These are phyloP conservation scores for Lactuca saligna DNA, from an alignment of 129 eudicot genomes.

Conservation along the genomic window DNA sequence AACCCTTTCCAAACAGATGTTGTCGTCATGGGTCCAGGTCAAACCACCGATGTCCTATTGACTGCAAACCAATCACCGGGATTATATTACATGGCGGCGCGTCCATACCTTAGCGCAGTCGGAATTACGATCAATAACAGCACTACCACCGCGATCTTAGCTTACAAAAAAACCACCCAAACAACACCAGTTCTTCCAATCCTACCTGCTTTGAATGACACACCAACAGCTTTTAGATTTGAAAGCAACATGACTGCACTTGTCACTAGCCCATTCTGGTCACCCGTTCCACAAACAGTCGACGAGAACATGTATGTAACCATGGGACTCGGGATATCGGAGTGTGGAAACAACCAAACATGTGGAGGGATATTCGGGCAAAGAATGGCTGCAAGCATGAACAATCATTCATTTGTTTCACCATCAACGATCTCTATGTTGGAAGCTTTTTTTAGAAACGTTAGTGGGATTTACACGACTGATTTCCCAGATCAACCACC, in stretches of 20 bases:
- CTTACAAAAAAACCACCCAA: slow-evolving; percentile 27
- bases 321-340: slow-evolving; percentile 54
- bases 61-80: slow-evolving; percentile 56
- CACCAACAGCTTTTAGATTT: slow-evolving; percentile 46
- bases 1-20: slow-evolving; percentile 60
- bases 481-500: slow-evolving; percentile 63
- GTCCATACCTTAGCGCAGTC: slow-evolving; percentile 41
- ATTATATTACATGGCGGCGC: slow-evolving; percentile 73
- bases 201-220: slow-evolving; percentile 64
- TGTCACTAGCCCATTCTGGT: slow-evolving; percentile 51
- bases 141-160: slow-evolving; percentile 58
- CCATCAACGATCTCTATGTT: slow-evolving; percentile 52
- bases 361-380: slow-evolving; percentile 50
- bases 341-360: slow-evolving; percentile 36
- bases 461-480: slow-evolving; percentile 54
- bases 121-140: slow-evolving; percentile 38
- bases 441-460: slow-evolving; percentile 48
- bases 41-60: slow-evolving; percentile 66
- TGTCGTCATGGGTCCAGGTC: slow-evolving; percentile 63
- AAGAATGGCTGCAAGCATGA: slow-evolving; percentile 68
- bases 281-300: slow-evolving; percentile 37
- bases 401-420: slow-evolving; percentile 53
- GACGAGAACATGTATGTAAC: slow-evolving; percentile 68
- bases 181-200: slow-evolving; percentile 49
- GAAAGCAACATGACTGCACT: slow-evolving; percentile 54